Percentiles rank a stretch among this genome's conserved stretches.
Conservation (phyloP, 1,284 basidiomycete genomes). For the Sporisorium exsertum region DNA sequence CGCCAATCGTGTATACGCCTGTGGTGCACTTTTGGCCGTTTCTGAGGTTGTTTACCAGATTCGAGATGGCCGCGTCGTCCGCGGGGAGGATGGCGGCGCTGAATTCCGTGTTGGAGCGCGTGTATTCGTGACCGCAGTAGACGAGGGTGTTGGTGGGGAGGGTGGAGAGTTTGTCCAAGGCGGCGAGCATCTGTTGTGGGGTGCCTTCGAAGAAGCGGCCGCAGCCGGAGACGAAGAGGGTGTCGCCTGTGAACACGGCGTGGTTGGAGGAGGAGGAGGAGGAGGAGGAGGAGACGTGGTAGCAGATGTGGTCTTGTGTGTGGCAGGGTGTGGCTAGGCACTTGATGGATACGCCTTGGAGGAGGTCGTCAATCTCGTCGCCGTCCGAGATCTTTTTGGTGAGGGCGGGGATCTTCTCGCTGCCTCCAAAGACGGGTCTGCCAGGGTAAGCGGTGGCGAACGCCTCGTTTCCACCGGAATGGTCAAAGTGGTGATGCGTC, state of each 20-base stretch:
- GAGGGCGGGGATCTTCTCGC: conserved; percentile 77
- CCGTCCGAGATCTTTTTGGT: conserved; percentile 76
- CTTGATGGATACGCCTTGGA: conserved; percentile 47
- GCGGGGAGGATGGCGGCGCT: conserved; percentile 75
- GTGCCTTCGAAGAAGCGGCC: conserved; percentile 98
- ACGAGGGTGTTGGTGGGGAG: conserved; percentile 85
- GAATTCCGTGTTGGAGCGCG: conserved; percentile 67
- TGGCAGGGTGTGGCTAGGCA: conserved; percentile 89
- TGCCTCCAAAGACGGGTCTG: conserved; percentile 86
- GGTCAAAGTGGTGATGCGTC: conserved; percentile 74
- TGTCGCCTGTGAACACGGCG: conserved; percentile 93
- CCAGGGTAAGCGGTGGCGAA: conserved; percentile 74
- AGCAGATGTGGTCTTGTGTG: conserved; percentile 96
- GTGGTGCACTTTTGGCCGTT: conserved; percentile 73
- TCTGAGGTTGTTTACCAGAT: conserved; percentile 70
- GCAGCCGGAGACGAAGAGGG: conserved; percentile 90
- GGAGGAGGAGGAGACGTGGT: conserved; percentile 76
- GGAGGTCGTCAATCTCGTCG: conserved; percentile 44
- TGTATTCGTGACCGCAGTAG: conserved; percentile 82
- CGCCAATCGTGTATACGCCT: conserved; percentile 83
- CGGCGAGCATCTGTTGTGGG: conserved; percentile 85
- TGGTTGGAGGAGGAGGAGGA: conserved; percentile 65
- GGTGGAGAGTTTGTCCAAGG: conserved; percentile 76
- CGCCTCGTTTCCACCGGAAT: conserved; percentile 85
- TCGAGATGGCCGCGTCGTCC: conserved; percentile 74